Evolutionary conservation across 202 grass and related monocot genomes (phyloP), one percentile per base, ranked within the genome.

Genomic region (Panicum virgatum): DNA sequence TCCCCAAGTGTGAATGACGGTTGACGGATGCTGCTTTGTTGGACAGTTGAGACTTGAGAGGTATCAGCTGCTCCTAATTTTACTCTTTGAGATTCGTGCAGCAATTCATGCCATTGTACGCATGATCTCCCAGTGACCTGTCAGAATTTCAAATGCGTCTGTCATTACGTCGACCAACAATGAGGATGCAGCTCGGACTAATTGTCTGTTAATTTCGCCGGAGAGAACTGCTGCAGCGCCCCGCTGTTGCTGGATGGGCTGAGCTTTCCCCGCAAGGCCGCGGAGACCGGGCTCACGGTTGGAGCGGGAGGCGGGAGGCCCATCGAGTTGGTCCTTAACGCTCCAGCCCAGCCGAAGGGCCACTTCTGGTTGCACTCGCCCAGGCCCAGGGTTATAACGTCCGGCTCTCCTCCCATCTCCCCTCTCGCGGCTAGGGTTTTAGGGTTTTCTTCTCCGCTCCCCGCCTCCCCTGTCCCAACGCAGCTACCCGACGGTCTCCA

Each of bases 381-480:
- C 29, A 81, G 47, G 73, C 65, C 78, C 63, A 65, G 61, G 14
- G 9, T 54, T 84, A 84, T 80, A 88, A 84, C 14, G 13, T n/a
- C 10, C 51, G 61, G 56, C 20, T 32, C 32, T 9, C 14, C 10
- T 32, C 22, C 16, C 52, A 12, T n/a, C n/a, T 16, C 42, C 13
- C 39, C 23, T 20, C 25, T 23, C 37, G n/a, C 87, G 39, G 32
- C 72, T 85, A 89, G 82, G 82, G 87, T 89, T 89, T 82, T 82
- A 89, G 82, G 76, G 18, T 77, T 81, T 45, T 64, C 13, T 69
- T 64, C 51, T 7, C n/a, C 32, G 38, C 73, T 27, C 38, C 20
- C 61, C 39, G 50, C 79, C 42, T 13, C 48, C 37, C 20, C 12
- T 20, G 56, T 60, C 15, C 5, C 29, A 23, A 9, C 37, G 45